Evolutionary conservation across 352 stramenopile species (phyloP).

Genomic region (Pythium dissimile): DNA sequence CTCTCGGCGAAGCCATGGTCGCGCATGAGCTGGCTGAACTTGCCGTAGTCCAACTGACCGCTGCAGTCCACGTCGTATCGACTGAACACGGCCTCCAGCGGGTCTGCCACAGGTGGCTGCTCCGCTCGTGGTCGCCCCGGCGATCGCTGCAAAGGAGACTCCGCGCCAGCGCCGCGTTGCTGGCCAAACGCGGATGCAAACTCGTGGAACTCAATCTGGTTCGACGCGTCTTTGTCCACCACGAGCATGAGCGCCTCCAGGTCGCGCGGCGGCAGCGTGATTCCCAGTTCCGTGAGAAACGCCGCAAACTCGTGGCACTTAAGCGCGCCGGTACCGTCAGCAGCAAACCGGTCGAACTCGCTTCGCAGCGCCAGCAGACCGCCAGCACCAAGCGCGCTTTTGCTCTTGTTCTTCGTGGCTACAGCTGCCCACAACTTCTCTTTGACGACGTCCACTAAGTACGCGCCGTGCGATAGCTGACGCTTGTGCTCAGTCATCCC

Average conservation of each 20-base stretch:
- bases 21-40: constrained; percentile 32
- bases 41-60: constrained; percentile 28
- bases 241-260: constrained; percentile 32
- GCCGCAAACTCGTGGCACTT: constrained; percentile 63
- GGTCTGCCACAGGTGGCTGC: background rate
- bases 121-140: background rate
- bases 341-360: constrained; percentile 52
- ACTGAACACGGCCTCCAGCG: constrained; percentile 27
- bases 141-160: too few relatives aligned
- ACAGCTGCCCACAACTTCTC: constrained; percentile 1
- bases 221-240: constrained; percentile 41
- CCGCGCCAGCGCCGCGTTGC: background rate
- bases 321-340: constrained; percentile 40
- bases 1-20: constrained; percentile 31
- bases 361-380: constrained; percentile 20
- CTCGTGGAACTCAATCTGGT: constrained; percentile 44
- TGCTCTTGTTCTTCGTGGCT: constrained; percentile 13
- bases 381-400: background rate
- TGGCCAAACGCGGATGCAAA: constrained; percentile 29
- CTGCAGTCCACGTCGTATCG: constrained; percentile 38
- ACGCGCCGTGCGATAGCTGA: constrained; percentile 7
- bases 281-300: constrained; percentile 47
- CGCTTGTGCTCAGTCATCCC: constrained; percentile 9
- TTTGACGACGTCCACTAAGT: constrained; percentile 17
- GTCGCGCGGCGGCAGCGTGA: constrained; percentile 48